phyloP scores from a whole-genome alignment of 176 grass and related monocot genomes.

The Phoenix roebelenii region DNA sequence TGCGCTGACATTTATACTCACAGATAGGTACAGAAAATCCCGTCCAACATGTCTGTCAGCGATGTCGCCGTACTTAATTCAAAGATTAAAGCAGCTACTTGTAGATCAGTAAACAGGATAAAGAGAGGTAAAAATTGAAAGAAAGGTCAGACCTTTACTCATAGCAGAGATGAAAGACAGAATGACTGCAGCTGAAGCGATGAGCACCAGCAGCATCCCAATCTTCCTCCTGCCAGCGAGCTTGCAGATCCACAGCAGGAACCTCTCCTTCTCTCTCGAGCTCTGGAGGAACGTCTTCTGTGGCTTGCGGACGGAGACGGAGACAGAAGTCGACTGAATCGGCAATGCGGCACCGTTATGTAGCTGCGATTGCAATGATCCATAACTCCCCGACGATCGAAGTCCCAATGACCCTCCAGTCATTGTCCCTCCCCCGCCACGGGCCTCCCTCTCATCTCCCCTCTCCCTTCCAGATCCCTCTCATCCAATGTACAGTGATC shows the following conservation, averaged over 20 bases:
- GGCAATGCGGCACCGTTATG: constrained; percentile 17
- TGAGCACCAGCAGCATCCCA: constrained; percentile 68
- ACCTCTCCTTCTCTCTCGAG: constrained; percentile 31
- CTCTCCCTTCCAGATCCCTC: neutral
- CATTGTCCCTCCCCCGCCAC: constrained; percentile 27
- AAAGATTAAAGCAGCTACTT: too few species aligned
- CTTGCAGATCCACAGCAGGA: constrained; percentile 71
- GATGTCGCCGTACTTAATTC: too few species aligned
- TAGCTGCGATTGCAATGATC: constrained; percentile 13
- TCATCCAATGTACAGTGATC: neutral
- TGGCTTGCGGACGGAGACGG: constrained; percentile 30
- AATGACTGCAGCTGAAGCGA: constrained; percentile 41
- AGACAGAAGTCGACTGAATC: constrained; percentile 11
- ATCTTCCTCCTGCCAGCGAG: constrained; percentile 47
- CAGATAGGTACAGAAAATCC: too few species aligned
- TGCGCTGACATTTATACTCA: too few species aligned
- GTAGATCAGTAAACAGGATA: too few species aligned
- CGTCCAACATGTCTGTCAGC: too few species aligned
- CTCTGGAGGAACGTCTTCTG: constrained; percentile 34
- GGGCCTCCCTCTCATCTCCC: constrained; percentile 28
- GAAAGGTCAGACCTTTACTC: constrained; percentile 46
- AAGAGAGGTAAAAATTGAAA: too few species aligned
- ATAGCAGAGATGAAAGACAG: constrained; percentile 50
- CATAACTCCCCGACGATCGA: constrained; percentile 20
- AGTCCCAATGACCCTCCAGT: constrained; percentile 22